phyloP scores from a whole-genome alignment of 371 early-diverging fungal species.

The Mortierella sp. region DNA sequence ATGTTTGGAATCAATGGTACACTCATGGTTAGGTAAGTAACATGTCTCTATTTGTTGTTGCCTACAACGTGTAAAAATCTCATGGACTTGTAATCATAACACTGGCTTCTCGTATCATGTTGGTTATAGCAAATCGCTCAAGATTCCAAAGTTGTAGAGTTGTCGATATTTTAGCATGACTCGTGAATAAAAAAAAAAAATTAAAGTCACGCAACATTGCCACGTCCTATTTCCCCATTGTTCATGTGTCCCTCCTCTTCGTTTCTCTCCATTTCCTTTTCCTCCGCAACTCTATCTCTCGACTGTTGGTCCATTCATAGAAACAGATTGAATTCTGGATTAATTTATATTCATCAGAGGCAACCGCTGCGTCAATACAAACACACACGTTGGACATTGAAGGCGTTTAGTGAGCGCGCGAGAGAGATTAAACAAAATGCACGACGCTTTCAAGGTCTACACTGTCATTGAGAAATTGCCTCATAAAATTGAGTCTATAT shows the following conservation, averaged over 20 bases:
- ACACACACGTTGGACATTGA: not conserved
- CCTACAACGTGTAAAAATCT: not conserved
- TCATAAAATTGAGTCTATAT: constrained; percentile 72
- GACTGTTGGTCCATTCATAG: no score
- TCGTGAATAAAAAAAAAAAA: not conserved
- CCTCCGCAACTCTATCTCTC: no score
- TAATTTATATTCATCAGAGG: not conserved
- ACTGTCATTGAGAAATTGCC: constrained; percentile 74
- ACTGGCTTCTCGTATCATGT: not conserved
- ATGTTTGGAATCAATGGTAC: constrained; percentile 84
- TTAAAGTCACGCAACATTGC: not conserved
- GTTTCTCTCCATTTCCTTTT: no score
- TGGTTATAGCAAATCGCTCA: constrained; percentile 64
- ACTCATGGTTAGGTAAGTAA: constrained; percentile 75
- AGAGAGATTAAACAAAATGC: constrained; percentile 56
- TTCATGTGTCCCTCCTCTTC: no score
- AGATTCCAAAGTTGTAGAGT: constrained; percentile 71
- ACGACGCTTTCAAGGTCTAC: constrained; percentile 77
- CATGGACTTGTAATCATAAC: not conserved
- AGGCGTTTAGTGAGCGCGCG: not conserved
- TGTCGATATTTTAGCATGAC: not conserved
- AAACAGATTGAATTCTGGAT: not conserved
- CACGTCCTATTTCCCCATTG: no score
- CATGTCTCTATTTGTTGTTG: not conserved
- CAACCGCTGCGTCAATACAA: not conserved